Evolutionary conservation across 768 basidiomycete species (phyloP).

Genomic region (Agrocybe praecox): DNA sequence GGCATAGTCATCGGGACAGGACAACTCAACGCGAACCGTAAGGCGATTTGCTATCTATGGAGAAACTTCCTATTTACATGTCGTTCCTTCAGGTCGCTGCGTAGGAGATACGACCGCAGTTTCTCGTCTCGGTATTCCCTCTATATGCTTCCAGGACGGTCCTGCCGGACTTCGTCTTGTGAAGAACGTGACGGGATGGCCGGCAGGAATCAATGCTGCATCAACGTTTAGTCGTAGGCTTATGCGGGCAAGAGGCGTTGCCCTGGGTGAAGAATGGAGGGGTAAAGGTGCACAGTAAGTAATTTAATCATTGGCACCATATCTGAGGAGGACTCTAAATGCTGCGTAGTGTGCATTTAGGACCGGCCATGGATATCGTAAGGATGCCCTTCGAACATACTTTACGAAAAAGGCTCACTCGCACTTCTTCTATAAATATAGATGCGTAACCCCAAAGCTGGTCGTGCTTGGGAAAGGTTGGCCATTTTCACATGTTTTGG

Average conservation of each 20-base stretch:
- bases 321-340: not conserved
- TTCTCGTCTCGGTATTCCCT: conserved; percentile 42
- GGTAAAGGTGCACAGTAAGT: conserved; percentile 63
- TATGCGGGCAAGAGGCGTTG: conserved; percentile 62
- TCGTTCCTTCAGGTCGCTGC: conserved; percentile 40
- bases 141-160: conserved; percentile 50
- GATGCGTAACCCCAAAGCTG: conserved; percentile 56
- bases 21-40: conserved; percentile 39
- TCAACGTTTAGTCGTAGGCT: conserved; percentile 60
- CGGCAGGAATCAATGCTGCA: conserved; percentile 58
- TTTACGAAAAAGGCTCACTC: not conserved
- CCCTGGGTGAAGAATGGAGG: conserved; percentile 68
- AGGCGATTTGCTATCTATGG: conserved; percentile 2
- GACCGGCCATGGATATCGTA: conserved; percentile 59
- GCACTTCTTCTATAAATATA: not conserved
- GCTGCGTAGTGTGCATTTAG: conserved; percentile 42
- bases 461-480: conserved; percentile 52
- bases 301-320: not conserved
- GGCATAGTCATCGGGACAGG: conserved; percentile 49
- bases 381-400: conserved; percentile 14
- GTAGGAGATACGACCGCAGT: conserved; percentile 48
- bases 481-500: not conserved
- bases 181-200: conserved; percentile 52
- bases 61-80: not conserved
- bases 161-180: conserved; percentile 46